Evolutionary conservation across 768 basidiomycete genomes (phyloP).

Genomic region (Calocybe cyanea): DNA sequence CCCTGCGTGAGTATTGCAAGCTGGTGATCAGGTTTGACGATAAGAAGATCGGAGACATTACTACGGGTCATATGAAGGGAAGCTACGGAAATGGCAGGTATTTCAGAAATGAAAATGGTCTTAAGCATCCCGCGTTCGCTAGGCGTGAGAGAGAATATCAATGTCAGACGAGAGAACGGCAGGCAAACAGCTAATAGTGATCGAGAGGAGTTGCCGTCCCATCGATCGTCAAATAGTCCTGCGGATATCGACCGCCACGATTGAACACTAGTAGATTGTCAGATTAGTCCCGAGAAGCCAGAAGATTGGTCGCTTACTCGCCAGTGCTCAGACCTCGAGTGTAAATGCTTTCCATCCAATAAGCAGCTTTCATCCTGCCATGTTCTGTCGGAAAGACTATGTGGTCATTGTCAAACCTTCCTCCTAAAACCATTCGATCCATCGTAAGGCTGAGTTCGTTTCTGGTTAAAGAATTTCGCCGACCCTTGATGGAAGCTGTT

Average conservation of each 20-base stretch:
- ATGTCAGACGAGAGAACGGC: slow-evolving; percentile 39
- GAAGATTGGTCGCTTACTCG: slow-evolving; percentile 42
- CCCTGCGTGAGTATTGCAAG: slow-evolving; percentile 65
- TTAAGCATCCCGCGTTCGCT: slow-evolving; percentile 39
- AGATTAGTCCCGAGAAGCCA: slow-evolving; percentile 3
- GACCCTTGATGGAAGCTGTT: slow-evolving; percentile 25
- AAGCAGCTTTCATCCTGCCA: slow-evolving; percentile 65
- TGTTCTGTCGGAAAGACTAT: slow-evolving; percentile 44
- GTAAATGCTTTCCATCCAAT: slow-evolving; percentile 66
- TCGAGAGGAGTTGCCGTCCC: slow-evolving; percentile 49
- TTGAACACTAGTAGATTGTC: slow-evolving; percentile 27
- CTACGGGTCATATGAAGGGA: slow-evolving; percentile 62
- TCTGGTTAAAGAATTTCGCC: slow-evolving; percentile 44
- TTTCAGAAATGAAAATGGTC: slow-evolving; percentile 31
- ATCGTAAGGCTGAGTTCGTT: slow-evolving; percentile 58
- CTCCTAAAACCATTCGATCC: slow-evolving; percentile 67
- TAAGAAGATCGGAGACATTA: slow-evolving; percentile 64
- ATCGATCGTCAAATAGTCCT: slow-evolving; percentile 62
- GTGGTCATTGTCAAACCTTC: slow-evolving; percentile 40
- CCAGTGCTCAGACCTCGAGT: slow-evolving; percentile 40
- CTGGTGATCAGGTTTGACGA: slow-evolving; percentile 52
- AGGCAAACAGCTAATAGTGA: slow-evolving; percentile 55
- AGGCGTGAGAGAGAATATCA: slow-evolving; percentile 47
- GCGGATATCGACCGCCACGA: slow-evolving; percentile 49
- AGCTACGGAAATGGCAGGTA: slow-evolving; percentile 47